Percentiles rank a stretch among this genome's conserved stretches.
phyloP scores from a whole-genome alignment of 2,329 filamentous ascomycete genomes.

The Alternaria gansuensis region DNA sequence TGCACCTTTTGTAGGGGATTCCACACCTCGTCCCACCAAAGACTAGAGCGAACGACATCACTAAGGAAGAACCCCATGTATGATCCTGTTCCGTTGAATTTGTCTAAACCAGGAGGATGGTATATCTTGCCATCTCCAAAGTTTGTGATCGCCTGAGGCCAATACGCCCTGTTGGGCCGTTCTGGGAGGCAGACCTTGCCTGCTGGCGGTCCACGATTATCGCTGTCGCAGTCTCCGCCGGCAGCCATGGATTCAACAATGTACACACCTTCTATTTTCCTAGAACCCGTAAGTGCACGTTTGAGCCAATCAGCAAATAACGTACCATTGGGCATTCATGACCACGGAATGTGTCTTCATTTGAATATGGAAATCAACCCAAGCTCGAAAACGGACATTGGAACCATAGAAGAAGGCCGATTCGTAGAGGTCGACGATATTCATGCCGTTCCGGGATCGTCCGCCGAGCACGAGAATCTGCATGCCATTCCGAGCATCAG shows the following conservation, averaged over 20 bases:
- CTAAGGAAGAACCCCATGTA: neutral
- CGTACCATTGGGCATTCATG: neutral
- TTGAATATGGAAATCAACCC: neutral
- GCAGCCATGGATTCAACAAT: neutral
- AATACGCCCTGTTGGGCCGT: neutral
- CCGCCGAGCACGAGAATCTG: neutral
- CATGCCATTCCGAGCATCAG: neutral
- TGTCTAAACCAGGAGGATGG: neutral
- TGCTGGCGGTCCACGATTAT: neutral
- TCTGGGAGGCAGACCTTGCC: neutral
- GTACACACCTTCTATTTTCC: constrained; percentile 1
- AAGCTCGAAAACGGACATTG: neutral
- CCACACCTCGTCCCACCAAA: neutral
- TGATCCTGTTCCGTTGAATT: neutral
- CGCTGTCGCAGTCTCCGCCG: neutral
- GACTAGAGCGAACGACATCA: neutral
- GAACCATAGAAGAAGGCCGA: neutral
- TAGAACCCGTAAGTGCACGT: neutral
- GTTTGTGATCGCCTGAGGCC: neutral
- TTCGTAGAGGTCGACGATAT: neutral
- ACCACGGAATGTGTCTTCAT: neutral
- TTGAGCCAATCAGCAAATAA: no score
- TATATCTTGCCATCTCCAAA: neutral
- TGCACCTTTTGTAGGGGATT: neutral
- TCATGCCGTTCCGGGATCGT: neutral